A percentile compares a stretch with the other conserved stretches of the same genome.
These are phyloP conservation scores for Claviceps pazoutovae DNA, from an alignment of 2,329 filamentous ascomycete genomes.

Conservation along the genomic window DNA sequence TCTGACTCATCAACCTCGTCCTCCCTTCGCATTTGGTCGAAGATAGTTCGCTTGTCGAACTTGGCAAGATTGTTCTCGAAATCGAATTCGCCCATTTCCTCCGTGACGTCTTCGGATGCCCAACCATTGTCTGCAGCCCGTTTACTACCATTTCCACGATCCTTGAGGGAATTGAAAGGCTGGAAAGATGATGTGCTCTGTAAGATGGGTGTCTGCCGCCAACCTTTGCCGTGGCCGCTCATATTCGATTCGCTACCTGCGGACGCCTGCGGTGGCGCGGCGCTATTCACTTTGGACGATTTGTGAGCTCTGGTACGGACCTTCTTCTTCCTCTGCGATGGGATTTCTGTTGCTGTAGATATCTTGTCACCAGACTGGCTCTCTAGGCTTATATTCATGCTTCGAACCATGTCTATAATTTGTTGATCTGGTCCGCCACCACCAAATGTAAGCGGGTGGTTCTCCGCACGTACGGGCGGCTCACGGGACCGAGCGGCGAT, in stretches of 20 bases:
- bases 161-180: slow-evolving; percentile 48
- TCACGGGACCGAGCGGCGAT: slow-evolving; percentile 4
- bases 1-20: slow-evolving; percentile 82
- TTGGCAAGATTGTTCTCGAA: slow-evolving; percentile 82
- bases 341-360: slow-evolving; percentile 10
- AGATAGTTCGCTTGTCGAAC: slow-evolving; percentile 86
- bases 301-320: slow-evolving; percentile 18
- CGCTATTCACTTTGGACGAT: slow-evolving; percentile 15
- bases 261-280: slow-evolving; percentile 14
- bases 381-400: slow-evolving; percentile 10
- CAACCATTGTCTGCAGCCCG: slow-evolving; percentile 58
- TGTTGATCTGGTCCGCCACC: slow-evolving; percentile 12
- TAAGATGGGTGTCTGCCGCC: slow-evolving; percentile 46
- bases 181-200: slow-evolving; percentile 49
- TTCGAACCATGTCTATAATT: slow-evolving; percentile 15
- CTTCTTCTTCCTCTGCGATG: slow-evolving; percentile 18
- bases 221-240: slow-evolving; percentile 36
- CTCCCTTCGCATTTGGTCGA: slow-evolving; percentile 80
- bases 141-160: slow-evolving; percentile 31
- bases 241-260: slow-evolving; percentile 11
- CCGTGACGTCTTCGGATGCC: slow-evolving; percentile 91
- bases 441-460: background rate
- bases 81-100: slow-evolving; percentile 90
- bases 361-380: slow-evolving; percentile 10
- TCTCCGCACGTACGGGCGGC: slow-evolving; percentile 5